phyloP scores from a whole-genome alignment of 768 basidiomycete species.

The Gymnopilus junonius region DNA sequence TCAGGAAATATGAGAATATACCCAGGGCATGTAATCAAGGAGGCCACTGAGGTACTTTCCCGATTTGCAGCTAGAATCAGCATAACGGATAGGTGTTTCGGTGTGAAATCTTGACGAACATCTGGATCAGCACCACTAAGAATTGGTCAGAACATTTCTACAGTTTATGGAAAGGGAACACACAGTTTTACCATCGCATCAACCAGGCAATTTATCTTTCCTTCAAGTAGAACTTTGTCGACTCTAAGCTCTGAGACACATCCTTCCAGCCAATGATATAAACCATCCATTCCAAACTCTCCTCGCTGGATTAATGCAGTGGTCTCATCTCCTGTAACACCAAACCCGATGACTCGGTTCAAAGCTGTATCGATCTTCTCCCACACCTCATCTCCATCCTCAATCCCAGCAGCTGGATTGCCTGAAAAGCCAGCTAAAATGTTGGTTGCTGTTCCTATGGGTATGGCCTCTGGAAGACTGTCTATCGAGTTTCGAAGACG shows the following conservation, averaged over 20 bases:
- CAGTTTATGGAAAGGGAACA: not conserved
- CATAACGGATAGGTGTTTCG: no score
- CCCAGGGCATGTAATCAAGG: no score
- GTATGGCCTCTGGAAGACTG: not conserved
- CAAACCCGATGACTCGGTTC: not conserved
- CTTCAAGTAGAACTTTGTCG: not conserved
- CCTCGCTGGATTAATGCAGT: not conserved
- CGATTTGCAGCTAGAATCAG: no score
- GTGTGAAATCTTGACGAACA: no score
- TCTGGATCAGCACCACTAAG: no score
- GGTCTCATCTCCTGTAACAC: not conserved
- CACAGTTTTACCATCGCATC: not conserved
- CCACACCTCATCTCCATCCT: not conserved
- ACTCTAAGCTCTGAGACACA: not conserved
- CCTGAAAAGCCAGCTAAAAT: not conserved
- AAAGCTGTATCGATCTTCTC: not conserved
- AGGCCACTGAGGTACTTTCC: no score
- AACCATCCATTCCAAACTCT: slow-evolving; percentile 3
- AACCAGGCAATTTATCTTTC: not conserved
- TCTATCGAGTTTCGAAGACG: not conserved
- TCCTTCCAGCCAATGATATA: not conserved
- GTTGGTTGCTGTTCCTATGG: not conserved
- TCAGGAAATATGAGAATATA: no score
- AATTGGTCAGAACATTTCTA: no score
- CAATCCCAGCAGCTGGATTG: not conserved